Evolutionary conservation across 2,329 filamentous ascomycete species (phyloP), one percentile per base, ranked within the genome.

Genomic region (Talaromyces pinophilus): DNA sequence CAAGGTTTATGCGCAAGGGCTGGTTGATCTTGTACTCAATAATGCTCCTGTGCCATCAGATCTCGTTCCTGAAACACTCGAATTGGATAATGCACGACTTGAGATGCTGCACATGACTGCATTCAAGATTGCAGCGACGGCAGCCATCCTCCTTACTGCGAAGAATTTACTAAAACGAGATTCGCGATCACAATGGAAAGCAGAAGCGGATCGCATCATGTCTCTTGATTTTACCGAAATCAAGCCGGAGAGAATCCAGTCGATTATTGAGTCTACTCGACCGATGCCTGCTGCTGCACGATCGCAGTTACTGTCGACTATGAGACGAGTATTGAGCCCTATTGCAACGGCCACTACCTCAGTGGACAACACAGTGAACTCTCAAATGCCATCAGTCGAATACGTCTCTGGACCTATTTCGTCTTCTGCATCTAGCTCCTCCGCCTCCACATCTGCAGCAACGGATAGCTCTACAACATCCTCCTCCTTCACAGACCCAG

Each of bases 111-210:
- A 87, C 62, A 80, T 82, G 62, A 82, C 84, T 50, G 81, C 82
- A 1, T 82, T 88, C 66, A 82, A 85, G 64, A 84, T 89, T 67
- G 84, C 86, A 2, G 85, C 86, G 13, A 85, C 87, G 33, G 86
- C 86, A 33, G 85, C 86, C 5, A 87, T 89, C 63, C 78, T 90
- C 2, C 79, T 90, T 42, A 89, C 86, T 0, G 87, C 87, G 8
- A 90, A 90, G 78, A 89, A 88, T 67, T 78, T 89, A 3, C 82
- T 90, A 38, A 87, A 88, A 71, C 85, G 87, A 7, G 87, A 89
- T 73, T 84, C 87, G 5, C 85, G 88, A 62, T 85, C 84, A 15
- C 84, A 87, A 65, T 90, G 87, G 87, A 88, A 88, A 71, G 79
- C 81, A 2, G 85, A 89, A 72, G 86, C 86, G 0, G 82, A 82